These are phyloP conservation scores for Leccinum insolens DNA, from an alignment of 1,284 basidiomycete genomes.

Conservation along the genomic window DNA sequence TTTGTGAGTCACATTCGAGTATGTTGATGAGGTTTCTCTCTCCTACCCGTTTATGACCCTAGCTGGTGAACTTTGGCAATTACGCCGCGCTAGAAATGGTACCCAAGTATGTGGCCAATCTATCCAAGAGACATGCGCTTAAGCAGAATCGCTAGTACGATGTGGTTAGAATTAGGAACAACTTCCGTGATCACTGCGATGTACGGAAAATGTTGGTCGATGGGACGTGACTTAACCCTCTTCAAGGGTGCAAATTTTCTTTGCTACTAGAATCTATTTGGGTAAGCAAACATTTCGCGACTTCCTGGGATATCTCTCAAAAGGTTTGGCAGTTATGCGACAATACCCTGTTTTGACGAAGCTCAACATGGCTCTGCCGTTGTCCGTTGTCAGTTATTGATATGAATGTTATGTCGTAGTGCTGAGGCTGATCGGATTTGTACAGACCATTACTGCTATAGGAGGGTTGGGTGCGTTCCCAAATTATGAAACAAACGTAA, in stretches of 20 bases:
- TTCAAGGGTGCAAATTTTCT: constrained; percentile 12
- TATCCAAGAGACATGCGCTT: neutral
- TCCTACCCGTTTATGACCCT: neutral
- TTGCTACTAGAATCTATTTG: constrained; percentile 11
- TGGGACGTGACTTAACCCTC: neutral
- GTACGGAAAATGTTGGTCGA: constrained; percentile 3
- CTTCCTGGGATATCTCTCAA: neutral
- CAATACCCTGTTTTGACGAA: constrained; percentile 11
- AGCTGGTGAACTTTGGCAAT: constrained; percentile 11
- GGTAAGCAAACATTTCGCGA: constrained; percentile 5
- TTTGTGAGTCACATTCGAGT: constrained; percentile 4
- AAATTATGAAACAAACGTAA: neutral
- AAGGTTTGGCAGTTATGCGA: constrained; percentile 8
- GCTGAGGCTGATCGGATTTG: neutral
- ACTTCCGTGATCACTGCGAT: constrained; percentile 8
- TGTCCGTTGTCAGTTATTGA: constrained; percentile 9
- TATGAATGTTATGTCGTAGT: neutral
- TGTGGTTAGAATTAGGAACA: constrained; percentile 7
- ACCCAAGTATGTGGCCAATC: constrained; percentile 1
- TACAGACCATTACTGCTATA: neutral
- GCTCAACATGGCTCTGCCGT: constrained; percentile 2
- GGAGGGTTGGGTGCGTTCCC: constrained; percentile 6
- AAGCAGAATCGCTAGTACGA: neutral
- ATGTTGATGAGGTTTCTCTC: neutral
- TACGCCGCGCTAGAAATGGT: neutral